phyloP scores from a whole-genome alignment of 208 protist species.

The Borovskyia barvae region DNA sequence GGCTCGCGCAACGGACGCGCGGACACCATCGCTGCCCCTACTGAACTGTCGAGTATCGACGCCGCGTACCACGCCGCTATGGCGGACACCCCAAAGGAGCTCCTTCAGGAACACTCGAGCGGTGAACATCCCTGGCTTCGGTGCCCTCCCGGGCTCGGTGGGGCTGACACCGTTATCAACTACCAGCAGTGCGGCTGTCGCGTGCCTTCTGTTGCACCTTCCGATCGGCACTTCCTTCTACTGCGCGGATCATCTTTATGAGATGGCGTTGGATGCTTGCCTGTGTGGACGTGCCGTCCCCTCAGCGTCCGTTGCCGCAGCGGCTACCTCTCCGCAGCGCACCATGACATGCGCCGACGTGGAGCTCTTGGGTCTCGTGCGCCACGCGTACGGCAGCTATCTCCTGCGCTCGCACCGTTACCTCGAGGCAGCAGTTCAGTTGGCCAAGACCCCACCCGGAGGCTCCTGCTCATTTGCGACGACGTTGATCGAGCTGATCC shows the following conservation, averaged over 20 bases:
- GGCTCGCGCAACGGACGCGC: neutral
- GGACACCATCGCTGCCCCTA: too few relatives aligned
- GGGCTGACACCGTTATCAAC: constrained; percentile 6
- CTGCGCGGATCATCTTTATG: constrained; percentile 14
- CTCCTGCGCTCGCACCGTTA: constrained; percentile 12
- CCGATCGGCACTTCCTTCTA: constrained; percentile 3
- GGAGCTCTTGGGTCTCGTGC: neutral
- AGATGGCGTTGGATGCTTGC: constrained; percentile 10
- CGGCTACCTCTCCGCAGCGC: neutral
- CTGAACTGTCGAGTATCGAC: too few relatives aligned
- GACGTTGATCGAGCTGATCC: constrained; percentile 5
- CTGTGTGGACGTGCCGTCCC: neutral
- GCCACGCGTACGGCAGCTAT: constrained; percentile 15
- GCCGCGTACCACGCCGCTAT: too few relatives aligned
- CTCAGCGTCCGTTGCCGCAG: neutral
- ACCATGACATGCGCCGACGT: neutral
- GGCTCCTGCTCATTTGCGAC: constrained; percentile 8
- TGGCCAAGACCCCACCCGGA: constrained; percentile 2
- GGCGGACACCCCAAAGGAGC: too few relatives aligned
- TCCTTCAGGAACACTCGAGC: too few relatives aligned
- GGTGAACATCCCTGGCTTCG: constrained; percentile 17
- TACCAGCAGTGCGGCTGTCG: neutral
- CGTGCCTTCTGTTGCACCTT: constrained; percentile 7
- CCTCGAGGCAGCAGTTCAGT: constrained; percentile 17
- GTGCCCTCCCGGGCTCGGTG: constrained; percentile 12